Conservation (phyloP, 371 early-diverging fungal species). For the Dinochytrium kinnereticum region DNA sequence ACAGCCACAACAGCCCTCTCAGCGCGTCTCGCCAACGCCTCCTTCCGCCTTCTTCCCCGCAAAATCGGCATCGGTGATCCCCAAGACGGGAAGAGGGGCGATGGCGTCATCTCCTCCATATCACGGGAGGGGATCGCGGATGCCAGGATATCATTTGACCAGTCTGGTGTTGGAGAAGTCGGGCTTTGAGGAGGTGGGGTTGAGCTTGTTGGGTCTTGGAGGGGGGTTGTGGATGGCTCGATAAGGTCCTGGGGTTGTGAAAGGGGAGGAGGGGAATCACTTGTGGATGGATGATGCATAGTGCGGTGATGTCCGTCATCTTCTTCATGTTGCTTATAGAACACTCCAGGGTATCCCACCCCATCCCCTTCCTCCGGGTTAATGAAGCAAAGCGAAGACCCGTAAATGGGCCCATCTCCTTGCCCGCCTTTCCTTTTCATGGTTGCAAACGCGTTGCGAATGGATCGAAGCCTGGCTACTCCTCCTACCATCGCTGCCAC, state of each 20-base stretch:
- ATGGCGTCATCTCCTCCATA: not conserved
- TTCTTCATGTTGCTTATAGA: not conserved
- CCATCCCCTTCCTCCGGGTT: not conserved
- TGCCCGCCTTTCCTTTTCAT: not conserved
- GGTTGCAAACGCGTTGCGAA: constrained; percentile 15
- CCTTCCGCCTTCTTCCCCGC: constrained; percentile 4
- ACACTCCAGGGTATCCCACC: not conserved
- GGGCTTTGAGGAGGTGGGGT: no score
- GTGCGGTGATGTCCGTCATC: not conserved
- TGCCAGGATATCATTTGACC: not conserved
- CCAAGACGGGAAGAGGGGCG: constrained; percentile 12
- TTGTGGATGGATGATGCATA: no score
- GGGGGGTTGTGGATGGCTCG: not conserved
- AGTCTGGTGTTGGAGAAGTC: not conserved
- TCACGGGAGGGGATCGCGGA: not conserved
- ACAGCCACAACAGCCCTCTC: constrained; percentile 21
- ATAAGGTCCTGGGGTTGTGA: no score
- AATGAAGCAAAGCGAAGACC: not conserved
- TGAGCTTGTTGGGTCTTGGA: no score
- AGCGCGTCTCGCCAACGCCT: not conserved
- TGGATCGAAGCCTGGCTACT: constrained; percentile 1
- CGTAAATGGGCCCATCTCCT: not conserved
- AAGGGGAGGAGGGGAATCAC: no score
- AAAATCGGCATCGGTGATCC: not conserved
- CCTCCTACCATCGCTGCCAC: not conserved